Base-by-base conservation (phyloP, 1,139 yeast species). In the Suhomyces ambrosiae region DNA sequence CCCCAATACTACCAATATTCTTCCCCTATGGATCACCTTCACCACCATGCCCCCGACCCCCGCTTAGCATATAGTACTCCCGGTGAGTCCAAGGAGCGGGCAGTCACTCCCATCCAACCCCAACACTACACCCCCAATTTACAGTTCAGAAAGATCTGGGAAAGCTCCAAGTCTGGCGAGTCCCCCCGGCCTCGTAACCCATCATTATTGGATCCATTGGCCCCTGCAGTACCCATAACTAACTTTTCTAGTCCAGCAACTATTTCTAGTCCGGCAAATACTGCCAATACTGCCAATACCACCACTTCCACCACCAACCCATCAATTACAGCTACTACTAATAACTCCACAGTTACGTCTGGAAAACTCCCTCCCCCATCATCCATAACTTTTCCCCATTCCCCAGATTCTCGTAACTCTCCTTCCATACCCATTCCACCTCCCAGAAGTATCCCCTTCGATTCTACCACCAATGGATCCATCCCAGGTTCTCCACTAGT, bases 81-180 rank as follows among this genome's bases (percentile, higher is more conserved):
- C 17, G 39, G 39, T 25, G 38, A 30, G 38, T 30, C 38, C 38
- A 35, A 35, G 33, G 23, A 21, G 16, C 35, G 21, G 21, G 21
- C 21, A 8, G 21, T 8, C 8, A 18, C 21, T 18, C 21, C 21
- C 21, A 17, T 27, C 31, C 32, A 31, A 16, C 36, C 36, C 19
- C 61, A 56, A 36, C 60, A 57, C 31, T 59, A 60, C 35, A 49
- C 61, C 10, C 64, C 70, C 3, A 51, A 49, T 35, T 51, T 66
- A 16, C 70, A 66, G 42, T 69, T 69, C 47, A 50, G 74, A 33
- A 66, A 68, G 45, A 67, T 69, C 15, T 68, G 74, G 73, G 66
- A 63, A 33, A 35, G 37, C 28, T 15, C 22, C 19, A 50, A 47
- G 32, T 30, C 47, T 10, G 40, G 34, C 10, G 29, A 27, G n/a